phyloP scores from a whole-genome alignment of 495 filamentous ascomycete genomes.

The Clohesyomyces aquaticus region DNA sequence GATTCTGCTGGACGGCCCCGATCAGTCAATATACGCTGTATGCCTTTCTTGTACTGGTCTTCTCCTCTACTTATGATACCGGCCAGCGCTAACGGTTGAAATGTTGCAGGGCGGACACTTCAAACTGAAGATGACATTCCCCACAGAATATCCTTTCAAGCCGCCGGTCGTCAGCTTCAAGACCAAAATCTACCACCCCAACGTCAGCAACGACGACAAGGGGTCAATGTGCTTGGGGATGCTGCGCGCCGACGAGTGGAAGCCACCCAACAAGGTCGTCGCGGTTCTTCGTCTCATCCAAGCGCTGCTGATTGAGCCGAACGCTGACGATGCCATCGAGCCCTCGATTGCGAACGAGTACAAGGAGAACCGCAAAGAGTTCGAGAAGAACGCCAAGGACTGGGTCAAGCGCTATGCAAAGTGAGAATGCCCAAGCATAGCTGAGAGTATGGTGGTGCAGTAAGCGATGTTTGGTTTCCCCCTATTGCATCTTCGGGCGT shows the following conservation, averaged over 20 bases:
- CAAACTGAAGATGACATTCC: conserved; percentile 74
- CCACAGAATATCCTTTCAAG: conserved; percentile 92
- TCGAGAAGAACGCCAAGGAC: conserved; percentile 79
- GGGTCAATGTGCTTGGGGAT: conserved; percentile 91
- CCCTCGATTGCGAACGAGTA: conserved; percentile 82
- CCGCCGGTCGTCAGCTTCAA: conserved; percentile 82
- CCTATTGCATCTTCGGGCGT: conserved; percentile 26
- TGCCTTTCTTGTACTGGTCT: background rate
- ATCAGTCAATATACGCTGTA: conserved; percentile 72
- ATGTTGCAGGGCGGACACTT: conserved; percentile 72
- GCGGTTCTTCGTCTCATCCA: conserved; percentile 80
- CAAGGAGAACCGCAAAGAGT: conserved; percentile 70
- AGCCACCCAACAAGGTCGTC: conserved; percentile 77
- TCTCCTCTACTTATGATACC: background rate
- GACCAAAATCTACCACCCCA: conserved; percentile 98
- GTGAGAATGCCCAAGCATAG: background rate
- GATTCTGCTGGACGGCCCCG: conserved; percentile 73
- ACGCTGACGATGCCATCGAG: conserved; percentile 95
- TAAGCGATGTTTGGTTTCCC: background rate
- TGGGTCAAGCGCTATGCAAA: conserved; percentile 80
- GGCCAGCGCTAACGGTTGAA: background rate
- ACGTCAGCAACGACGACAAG: conserved; percentile 91
- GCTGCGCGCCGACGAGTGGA: conserved; percentile 90
- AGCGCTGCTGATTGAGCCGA: conserved; percentile 78
- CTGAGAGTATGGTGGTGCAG: background rate